Evolutionary conservation across 306 rosid species (phyloP).

Genomic region (Trifolium subterraneum): DNA sequence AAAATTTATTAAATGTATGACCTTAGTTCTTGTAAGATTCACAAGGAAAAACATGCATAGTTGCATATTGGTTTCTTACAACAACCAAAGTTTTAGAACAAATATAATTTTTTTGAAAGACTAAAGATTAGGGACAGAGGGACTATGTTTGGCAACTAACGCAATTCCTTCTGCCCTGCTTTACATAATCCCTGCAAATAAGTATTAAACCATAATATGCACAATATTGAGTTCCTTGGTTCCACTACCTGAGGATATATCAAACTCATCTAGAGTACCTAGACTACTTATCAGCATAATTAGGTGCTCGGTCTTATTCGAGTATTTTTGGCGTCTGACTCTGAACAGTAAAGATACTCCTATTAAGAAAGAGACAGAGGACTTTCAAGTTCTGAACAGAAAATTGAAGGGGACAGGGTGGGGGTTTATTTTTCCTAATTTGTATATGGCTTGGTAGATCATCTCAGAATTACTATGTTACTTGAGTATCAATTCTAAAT

Average conservation of each 20-base stretch:
- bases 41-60: not conserved
- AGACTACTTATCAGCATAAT: constrained; percentile 17
- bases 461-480: constrained; percentile 28
- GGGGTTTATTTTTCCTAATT: constrained; percentile 22
- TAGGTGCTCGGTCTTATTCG: not conserved
- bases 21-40: not conserved
- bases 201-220: constrained; percentile 25
- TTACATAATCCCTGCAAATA: constrained; percentile 1
- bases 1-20: too few relatives aligned
- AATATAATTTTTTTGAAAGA: not conserved
- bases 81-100: not conserved
- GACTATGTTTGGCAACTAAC: constrained; percentile 1
- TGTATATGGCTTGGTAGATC: constrained; percentile 29
- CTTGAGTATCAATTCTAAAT: constrained; percentile 19
- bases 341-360: constrained; percentile 10
- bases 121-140: not conserved
- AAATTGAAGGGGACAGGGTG: constrained; percentile 12
- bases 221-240: constrained; percentile 18
- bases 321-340: constrained; percentile 8
- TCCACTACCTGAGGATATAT: constrained; percentile 24
- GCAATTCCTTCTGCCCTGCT: constrained; percentile 8
- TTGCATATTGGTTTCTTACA: not conserved
- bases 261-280: constrained; percentile 9
- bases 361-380: not conserved
- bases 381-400: constrained; percentile 25